Base-by-base conservation (phyloP, 2,329 filamentous ascomycete genomes). In the Graphilbum sp. region DNA sequence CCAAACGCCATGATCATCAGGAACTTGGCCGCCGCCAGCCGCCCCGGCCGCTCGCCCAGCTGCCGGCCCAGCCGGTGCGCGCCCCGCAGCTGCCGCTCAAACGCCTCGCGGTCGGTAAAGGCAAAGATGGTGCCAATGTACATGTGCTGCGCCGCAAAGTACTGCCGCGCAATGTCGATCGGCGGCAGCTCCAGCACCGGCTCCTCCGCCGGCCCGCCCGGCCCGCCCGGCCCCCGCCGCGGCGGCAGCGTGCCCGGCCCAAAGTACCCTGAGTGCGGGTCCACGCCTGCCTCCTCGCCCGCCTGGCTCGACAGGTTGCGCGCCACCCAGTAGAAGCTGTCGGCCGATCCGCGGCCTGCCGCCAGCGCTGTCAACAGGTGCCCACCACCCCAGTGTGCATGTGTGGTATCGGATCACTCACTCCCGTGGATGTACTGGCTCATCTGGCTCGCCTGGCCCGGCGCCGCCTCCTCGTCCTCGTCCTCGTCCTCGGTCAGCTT, bases 61-160 rank as follows among this genome's bases (percentile, higher is more conserved):
- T 55, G 52, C 2, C 57, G 54, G 9, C 53, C 52, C 16, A 27
- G 6, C 5, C 27, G 6, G 39, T 70, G 69, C 4, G 64, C 61
- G 21, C 56, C 49, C 13, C 55, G 43, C 1, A 72, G 53, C 20
- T 62, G 54, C 27, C 52, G 46, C 41, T 69, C 64, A 37, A 71
- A 70, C 15, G 58, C 49, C 4, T 54, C 47, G 0, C 64, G 63
- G 20, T 64, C 59, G 0, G 64, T 59, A 33, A 72, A 65, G 11
- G 64, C 62, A 42, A 72, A 72, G 10, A 72, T 72, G 13, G 67
- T 70, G 11, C 68, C 68, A 16, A 72, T 70, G 39, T 69, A 72
- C 25, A 59, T 58, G 48, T 71, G 67, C 41, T 72, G 69, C 1
- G 66, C 62, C 2, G 37, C 40, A 21, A 47, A 49, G 18, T 46